Percentiles rank a stretch among this genome's conserved stretches.
These are phyloP conservation scores for Conticribra guillardii DNA, from an alignment of 108 stramenopile genomes.

Conservation along the genomic window DNA sequence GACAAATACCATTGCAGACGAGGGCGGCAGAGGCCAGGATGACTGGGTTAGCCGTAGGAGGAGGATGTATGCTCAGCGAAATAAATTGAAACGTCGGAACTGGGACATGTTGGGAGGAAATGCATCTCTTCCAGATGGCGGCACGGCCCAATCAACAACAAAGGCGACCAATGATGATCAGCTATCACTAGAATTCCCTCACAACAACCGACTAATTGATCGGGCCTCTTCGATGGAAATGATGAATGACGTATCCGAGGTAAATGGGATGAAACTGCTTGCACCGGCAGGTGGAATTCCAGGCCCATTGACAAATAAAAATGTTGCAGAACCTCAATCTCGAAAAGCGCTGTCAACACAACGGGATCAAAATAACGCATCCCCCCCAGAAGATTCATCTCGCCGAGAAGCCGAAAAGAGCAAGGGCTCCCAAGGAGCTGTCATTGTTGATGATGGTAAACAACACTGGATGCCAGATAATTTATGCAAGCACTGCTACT, in stretches of 20 bases:
- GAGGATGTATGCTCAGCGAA: slow-evolving; percentile 7
- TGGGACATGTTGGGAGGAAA: slow-evolving; percentile 34
- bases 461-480: slow-evolving; percentile 95
- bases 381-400: too few relatives aligned
- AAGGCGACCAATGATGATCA: neutral
- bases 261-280: too few relatives aligned
- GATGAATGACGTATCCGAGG: too few relatives aligned
- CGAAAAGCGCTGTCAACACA: neutral
- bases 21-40: neutral
- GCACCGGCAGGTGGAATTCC: too few relatives aligned
- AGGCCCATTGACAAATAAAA: too few relatives aligned
- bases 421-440: slow-evolving; percentile 24
- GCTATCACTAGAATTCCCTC: too few relatives aligned
- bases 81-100: slow-evolving; percentile 19
- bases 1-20: too few relatives aligned
- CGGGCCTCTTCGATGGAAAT: too few relatives aligned
- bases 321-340: too few relatives aligned
- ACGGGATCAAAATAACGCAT: too few relatives aligned
- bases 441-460: slow-evolving; percentile 56
- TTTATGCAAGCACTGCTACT: slow-evolving; percentile 92
- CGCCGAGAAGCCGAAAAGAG: slow-evolving; percentile 1
- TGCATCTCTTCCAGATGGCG: neutral
- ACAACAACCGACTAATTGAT: too few relatives aligned
- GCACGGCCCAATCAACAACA: neutral
- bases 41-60: slow-evolving; percentile 27